These are phyloP conservation scores for Scenedesmus sp. DNA, from an alignment of 163 green algal species.

Conservation along the genomic window DNA sequence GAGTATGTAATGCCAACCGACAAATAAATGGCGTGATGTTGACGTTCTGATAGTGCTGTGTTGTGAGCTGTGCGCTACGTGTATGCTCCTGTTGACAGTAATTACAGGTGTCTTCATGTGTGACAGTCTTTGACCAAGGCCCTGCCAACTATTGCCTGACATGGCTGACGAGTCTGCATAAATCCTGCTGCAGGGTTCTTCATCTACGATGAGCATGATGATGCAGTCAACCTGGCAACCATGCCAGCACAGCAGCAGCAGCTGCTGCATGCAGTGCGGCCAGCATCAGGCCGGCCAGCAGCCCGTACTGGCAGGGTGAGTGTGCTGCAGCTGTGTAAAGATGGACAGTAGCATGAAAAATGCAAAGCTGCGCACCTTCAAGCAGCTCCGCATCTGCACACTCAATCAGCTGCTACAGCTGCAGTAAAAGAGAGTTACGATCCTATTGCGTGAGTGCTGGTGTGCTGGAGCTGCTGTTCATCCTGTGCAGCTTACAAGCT, in stretches of 20 bases:
- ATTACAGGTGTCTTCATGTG: too few relatives aligned
- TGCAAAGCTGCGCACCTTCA: too few relatives aligned
- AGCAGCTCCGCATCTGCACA: too few relatives aligned
- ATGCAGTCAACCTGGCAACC: constrained; percentile 21
- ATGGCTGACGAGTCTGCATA: background rate
- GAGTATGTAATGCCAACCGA: background rate
- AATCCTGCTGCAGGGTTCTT: background rate
- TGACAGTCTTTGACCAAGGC: background rate
- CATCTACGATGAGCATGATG: constrained; percentile 15
- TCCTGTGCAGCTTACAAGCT: too few relatives aligned
- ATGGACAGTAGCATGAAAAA: background rate
- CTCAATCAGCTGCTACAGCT: too few relatives aligned
- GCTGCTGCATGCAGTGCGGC: background rate
- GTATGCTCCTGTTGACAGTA: too few relatives aligned
- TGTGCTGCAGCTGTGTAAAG: background rate
- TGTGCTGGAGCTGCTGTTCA: too few relatives aligned
- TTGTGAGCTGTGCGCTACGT: too few relatives aligned
- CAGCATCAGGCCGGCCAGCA: background rate
- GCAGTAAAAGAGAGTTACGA: too few relatives aligned
- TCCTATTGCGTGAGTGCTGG: too few relatives aligned
- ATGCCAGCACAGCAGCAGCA: constrained; percentile 23
- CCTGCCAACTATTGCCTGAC: background rate
- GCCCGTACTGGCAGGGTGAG: background rate
- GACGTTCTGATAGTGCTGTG: too few relatives aligned
- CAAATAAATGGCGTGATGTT: too few relatives aligned